A percentile compares a stretch with the other conserved stretches of the same genome.
Conservation (phyloP, 2,329 filamentous ascomycete species). For the Aspergillus hiratsukae region DNA sequence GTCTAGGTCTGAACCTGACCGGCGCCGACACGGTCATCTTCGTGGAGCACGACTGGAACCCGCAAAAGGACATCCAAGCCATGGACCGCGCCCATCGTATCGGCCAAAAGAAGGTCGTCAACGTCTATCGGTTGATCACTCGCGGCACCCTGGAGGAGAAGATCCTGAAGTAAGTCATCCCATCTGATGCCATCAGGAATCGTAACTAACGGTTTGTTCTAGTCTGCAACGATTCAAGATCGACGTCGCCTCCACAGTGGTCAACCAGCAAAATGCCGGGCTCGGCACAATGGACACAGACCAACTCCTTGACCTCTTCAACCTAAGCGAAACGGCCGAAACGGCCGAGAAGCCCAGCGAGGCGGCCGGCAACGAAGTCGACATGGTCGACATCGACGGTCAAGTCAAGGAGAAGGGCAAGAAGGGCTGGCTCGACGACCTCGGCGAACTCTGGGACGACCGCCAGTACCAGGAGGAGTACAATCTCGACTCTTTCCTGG, state of each 20-base stretch:
- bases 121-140: conserved; percentile 95
- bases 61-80: conserved; percentile 95
- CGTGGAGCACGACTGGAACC: conserved; percentile 99
- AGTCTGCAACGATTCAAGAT: conserved; percentile 99
- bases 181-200: conserved; percentile 1
- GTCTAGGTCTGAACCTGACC: conserved; percentile 88
- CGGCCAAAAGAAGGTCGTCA: conserved; percentile 99
- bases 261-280: conserved; percentile 97
- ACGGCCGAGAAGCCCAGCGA: conserved; percentile 57
- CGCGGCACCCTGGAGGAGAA: conserved; percentile 96
- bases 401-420: conserved; percentile 92
- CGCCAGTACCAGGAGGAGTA: conserved; percentile 98
- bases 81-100: conserved; percentile 99
- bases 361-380: conserved; percentile 52
- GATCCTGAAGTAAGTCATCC: conserved; percentile 67
- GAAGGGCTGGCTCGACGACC: conserved; percentile 91
- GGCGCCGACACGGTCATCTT: conserved; percentile 99
- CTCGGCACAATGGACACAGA: conserved; percentile 96
- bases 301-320: conserved; percentile 95
- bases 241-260: conserved; percentile 94
- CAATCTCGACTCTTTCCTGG: conserved; percentile 90
- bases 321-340: conserved; percentile 66
- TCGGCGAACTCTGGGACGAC: conserved; percentile 96
- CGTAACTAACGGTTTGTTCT: conserved; percentile 16
- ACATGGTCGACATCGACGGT: conserved; percentile 90